A percentile compares a stretch with the other conserved stretches of the same genome.
Conservation (phyloP, 176 grass and related monocot species). For the Cenchrus americanus region DNA sequence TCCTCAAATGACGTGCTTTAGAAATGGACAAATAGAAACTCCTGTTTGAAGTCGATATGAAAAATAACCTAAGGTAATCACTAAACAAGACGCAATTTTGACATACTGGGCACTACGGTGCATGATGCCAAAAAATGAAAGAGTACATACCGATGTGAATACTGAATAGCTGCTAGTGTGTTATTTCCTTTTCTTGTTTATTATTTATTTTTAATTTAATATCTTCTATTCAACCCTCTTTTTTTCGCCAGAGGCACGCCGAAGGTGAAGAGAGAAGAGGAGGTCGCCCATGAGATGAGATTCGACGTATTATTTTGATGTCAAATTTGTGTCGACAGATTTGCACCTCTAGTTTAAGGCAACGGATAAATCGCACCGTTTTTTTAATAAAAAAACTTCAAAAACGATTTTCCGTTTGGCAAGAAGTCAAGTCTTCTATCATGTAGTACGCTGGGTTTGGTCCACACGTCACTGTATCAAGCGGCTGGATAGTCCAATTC, state of each 20-base stretch:
- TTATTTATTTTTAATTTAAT: too few relatives aligned
- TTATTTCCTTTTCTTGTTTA: too few relatives aligned
- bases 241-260: too few relatives aligned
- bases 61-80: too few relatives aligned
- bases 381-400: too few relatives aligned
- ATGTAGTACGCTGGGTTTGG: background rate
- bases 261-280: too few relatives aligned
- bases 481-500: background rate
- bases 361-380: background rate
- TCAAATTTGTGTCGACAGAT: background rate
- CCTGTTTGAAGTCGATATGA: background rate
- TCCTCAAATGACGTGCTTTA: background rate
- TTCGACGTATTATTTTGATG: background rate
- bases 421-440: background rate
- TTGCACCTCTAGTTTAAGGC: background rate
- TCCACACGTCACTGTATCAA: background rate
- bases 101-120: background rate
- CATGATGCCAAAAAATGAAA: background rate
- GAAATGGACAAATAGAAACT: too few relatives aligned
- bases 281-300: background rate
- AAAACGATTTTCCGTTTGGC: background rate
- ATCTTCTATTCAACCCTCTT: too few relatives aligned
- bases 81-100: too few relatives aligned
- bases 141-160: too few relatives aligned
- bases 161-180: too few relatives aligned